A percentile compares a stretch with the other conserved stretches of the same genome.
Conservation (phyloP, 371 early-diverging fungal species). For the Vairimorpha ceranae region DNA sequence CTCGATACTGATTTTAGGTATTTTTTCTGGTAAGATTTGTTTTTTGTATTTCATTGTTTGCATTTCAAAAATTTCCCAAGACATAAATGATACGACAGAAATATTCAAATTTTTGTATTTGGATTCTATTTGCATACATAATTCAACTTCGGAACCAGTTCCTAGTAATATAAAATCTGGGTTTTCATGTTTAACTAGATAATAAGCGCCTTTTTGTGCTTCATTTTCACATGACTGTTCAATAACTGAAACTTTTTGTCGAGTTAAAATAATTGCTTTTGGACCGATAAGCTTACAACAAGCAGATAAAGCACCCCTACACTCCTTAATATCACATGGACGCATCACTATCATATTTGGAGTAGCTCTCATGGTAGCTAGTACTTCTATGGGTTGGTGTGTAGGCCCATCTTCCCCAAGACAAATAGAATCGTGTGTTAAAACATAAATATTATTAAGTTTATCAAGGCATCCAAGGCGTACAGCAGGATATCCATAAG, state of each 20-base stretch:
- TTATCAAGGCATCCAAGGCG: conserved; percentile 80
- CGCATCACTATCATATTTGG: conserved; percentile 80
- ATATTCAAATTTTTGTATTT: conserved; percentile 65
- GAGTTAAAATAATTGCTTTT: conserved; percentile 76
- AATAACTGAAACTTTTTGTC: conserved; percentile 85
- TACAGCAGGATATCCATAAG: conserved; percentile 73
- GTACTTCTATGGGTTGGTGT: conserved; percentile 92
- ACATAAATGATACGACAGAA: conserved; percentile 89
- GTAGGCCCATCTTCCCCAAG: conserved; percentile 95
- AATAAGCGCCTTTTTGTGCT: conserved; percentile 55
- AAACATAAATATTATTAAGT: conserved; percentile 79
- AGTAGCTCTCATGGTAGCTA: conserved; percentile 80
- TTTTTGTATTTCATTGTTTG: conserved; percentile 76
- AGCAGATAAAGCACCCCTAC: conserved; percentile 57
- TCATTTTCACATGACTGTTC: conserved; percentile 72
- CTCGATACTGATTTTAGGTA: conserved; percentile 79
- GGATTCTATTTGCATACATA: conserved; percentile 75
- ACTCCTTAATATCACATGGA: conserved; percentile 91
- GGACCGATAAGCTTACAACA: conserved; percentile 66
- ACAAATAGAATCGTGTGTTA: conserved; percentile 98
- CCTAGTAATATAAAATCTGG: conserved; percentile 71
- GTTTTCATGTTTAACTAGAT: conserved; percentile 67
- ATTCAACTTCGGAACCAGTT: conserved; percentile 87
- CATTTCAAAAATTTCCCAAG: conserved; percentile 79
- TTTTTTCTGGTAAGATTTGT: conserved; percentile 70